These are phyloP conservation scores for Pseudoperonospora humuli DNA, from an alignment of 352 stramenopile species.

Conservation along the genomic window DNA sequence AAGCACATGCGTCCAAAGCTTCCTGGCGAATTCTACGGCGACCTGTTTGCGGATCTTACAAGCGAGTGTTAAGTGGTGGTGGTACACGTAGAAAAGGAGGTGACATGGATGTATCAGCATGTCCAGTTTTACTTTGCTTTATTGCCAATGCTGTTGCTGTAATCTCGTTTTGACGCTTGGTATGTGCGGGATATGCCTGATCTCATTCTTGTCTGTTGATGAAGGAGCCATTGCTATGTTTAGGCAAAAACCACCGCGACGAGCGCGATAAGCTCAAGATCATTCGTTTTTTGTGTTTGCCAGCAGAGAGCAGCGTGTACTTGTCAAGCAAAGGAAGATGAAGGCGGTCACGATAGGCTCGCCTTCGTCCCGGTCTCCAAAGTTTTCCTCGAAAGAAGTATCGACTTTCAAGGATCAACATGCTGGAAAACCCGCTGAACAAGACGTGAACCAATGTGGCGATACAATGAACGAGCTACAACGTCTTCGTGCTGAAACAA, in stretches of 20 bases:
- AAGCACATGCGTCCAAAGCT: constrained; percentile 80
- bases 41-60: constrained; percentile 60
- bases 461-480: constrained; percentile 1
- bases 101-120: constrained; percentile 15
- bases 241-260: constrained; percentile 10
- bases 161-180: constrained; percentile 5
- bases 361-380: background rate
- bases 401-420: background rate
- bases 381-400: background rate
- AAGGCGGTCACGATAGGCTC: background rate
- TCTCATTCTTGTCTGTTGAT: no score
- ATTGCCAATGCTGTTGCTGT: constrained; percentile 1
- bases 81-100: background rate
- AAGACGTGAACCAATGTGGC: no score
- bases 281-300: constrained; percentile 7
- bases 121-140: constrained; percentile 12
- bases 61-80: constrained; percentile 16
- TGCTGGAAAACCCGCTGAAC: no score
- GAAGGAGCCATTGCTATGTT: constrained; percentile 10
- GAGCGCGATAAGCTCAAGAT: background rate
- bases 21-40: constrained; percentile 80
- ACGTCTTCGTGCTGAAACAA: background rate
- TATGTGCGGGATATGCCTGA: no score
- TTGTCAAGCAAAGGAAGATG: background rate
- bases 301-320: background rate